phyloP scores from a whole-genome alignment of 2,329 filamentous ascomycete genomes.

The Myriosclerotinia curreyana region DNA sequence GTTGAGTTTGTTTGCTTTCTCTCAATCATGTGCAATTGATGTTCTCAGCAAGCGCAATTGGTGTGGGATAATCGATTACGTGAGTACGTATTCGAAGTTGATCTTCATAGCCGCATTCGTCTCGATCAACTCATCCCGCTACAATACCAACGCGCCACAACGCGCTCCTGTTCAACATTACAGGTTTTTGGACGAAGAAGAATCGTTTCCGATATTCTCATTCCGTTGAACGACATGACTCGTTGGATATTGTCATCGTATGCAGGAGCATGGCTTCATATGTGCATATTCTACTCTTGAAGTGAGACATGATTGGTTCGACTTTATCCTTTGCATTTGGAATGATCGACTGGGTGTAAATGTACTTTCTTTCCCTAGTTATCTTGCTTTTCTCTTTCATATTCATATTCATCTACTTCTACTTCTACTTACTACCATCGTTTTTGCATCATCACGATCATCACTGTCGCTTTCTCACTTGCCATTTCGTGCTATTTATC shows the following conservation, averaged over 20 bases:
- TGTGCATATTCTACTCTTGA: neutral
- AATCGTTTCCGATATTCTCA: neutral
- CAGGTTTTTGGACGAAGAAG: neutral
- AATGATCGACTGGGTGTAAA: neutral
- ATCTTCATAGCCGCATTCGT: constrained; percentile 2
- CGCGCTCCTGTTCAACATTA: neutral
- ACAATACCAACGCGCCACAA: neutral
- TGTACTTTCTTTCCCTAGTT: neutral
- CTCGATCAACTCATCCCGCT: neutral
- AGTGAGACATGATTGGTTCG: constrained; percentile 1
- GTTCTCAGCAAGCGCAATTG: neutral
- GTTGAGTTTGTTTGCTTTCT: neutral
- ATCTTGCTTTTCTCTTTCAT: neutral
- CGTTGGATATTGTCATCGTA: neutral
- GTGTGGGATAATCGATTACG: neutral
- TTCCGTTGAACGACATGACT: neutral
- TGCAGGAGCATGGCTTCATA: neutral
- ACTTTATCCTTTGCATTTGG: constrained; percentile 17
- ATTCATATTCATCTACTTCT: neutral
- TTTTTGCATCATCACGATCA: constrained; percentile 6
- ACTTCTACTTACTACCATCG: neutral
- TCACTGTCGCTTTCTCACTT: constrained; percentile 17
- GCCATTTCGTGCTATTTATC: neutral
- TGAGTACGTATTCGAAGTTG: neutral
- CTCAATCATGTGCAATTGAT: neutral